phyloP scores from a whole-genome alignment of 768 basidiomycete species.

The Kwoniella bestiolae region DNA sequence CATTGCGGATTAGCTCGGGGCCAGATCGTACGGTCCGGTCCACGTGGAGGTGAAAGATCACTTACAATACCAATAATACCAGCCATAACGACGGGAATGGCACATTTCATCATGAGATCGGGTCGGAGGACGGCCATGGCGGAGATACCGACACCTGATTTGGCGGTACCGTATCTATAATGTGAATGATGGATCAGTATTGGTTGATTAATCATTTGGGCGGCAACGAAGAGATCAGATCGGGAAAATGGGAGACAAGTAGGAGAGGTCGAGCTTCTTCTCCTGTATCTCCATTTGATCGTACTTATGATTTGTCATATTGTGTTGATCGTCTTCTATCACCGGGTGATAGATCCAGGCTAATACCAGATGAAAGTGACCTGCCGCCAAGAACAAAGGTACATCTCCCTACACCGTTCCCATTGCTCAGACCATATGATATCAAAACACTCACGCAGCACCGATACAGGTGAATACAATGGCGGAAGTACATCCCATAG shows the following conservation, averaged over 20 bases:
- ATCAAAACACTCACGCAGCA: slow-evolving; percentile 46
- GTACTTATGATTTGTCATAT: no score
- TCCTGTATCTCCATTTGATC: background rate
- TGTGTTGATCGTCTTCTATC: background rate
- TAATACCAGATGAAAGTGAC: no score
- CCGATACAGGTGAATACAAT: slow-evolving; percentile 92
- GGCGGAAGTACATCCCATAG: slow-evolving; percentile 95
- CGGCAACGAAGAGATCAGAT: slow-evolving; percentile 1
- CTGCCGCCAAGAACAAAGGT: slow-evolving; percentile 24
- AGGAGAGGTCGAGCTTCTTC: no score
- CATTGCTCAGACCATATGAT: background rate
- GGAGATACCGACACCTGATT: slow-evolving; percentile 74
- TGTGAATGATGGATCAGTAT: background rate
- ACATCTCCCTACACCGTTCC: background rate
- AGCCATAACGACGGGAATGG: slow-evolving; percentile 98
- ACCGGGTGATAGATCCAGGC: no score
- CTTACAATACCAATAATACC: slow-evolving; percentile 96
- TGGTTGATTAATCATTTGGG: background rate
- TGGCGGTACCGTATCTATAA: slow-evolving; percentile 93
- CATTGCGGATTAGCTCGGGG: background rate
- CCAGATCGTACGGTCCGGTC: slow-evolving; percentile 2
- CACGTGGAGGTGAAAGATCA: slow-evolving; percentile 37
- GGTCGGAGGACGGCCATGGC: slow-evolving; percentile 98
- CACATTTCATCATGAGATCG: slow-evolving; percentile 96
- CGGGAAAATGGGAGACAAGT: no score